Conservation (phyloP, 2,329 filamentous ascomycete genomes). For the Penicillium sp. region DNA sequence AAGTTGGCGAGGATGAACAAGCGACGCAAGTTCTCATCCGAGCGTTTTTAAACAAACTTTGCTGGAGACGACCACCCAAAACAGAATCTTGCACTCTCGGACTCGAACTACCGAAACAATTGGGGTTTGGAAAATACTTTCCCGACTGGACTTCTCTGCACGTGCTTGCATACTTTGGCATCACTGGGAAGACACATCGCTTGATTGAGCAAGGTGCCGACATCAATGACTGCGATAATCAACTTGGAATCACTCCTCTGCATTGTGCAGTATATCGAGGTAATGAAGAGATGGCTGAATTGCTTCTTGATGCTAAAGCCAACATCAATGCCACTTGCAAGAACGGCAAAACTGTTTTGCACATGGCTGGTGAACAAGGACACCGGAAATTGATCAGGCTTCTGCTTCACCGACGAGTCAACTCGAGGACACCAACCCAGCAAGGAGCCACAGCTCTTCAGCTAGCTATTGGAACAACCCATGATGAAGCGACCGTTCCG, state of each 20-base stretch:
- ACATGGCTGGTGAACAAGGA: slow-evolving; percentile 25
- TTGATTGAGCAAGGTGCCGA: slow-evolving; percentile 25
- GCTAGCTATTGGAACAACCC: slow-evolving; percentile 25
- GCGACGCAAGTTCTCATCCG: slow-evolving; percentile 28
- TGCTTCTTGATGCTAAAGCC: slow-evolving; percentile 25
- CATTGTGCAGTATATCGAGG: slow-evolving; percentile 31
- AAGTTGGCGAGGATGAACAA: slow-evolving; percentile 28
- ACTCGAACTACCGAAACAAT: slow-evolving; percentile 13
- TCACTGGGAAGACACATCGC: slow-evolving; percentile 22
- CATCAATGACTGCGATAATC: slow-evolving; percentile 25
- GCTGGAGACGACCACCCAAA: slow-evolving; percentile 26
- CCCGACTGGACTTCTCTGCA: slow-evolving; percentile 30
- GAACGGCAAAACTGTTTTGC: slow-evolving; percentile 31
- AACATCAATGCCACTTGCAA: slow-evolving; percentile 22
- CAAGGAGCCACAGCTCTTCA: slow-evolving; percentile 25
- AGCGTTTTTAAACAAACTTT: slow-evolving; percentile 34
- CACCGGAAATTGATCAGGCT: slow-evolving; percentile 27
- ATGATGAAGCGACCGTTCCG: slow-evolving; percentile 29
- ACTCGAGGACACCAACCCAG: slow-evolving; percentile 15
- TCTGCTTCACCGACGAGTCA: slow-evolving; percentile 15
- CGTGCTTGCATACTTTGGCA: slow-evolving; percentile 28
- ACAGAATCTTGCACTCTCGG: neutral
- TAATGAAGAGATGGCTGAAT: slow-evolving; percentile 28
- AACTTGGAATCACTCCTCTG: slow-evolving; percentile 23
- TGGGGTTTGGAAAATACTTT: slow-evolving; percentile 27